Conservation (phyloP, 2,329 filamentous ascomycete species). For the Cladophialophora yegresii region DNA sequence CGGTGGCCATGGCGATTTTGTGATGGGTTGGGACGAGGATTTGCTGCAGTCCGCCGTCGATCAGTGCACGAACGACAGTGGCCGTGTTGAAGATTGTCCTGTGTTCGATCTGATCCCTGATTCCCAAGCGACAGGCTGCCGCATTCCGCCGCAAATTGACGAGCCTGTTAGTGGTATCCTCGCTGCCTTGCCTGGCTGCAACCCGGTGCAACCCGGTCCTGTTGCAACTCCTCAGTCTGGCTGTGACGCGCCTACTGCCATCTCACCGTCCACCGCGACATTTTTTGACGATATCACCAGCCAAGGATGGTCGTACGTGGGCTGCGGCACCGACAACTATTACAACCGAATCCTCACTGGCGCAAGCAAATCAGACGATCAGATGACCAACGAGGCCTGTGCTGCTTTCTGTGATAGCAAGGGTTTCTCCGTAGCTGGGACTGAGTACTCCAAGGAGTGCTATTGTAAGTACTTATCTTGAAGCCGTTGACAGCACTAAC, state of each 20-base stretch:
- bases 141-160: slow-evolving; percentile 49
- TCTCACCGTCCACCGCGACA: slow-evolving; percentile 41
- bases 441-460: slow-evolving; percentile 38
- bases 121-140: slow-evolving; percentile 56
- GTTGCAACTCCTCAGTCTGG: slow-evolving; percentile 41
- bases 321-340: slow-evolving; percentile 58
- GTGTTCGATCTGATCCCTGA: slow-evolving; percentile 60
- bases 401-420: slow-evolving; percentile 39
- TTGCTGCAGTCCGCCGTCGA: slow-evolving; percentile 68
- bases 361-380: slow-evolving; percentile 31
- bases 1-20: slow-evolving; percentile 64
- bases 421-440: slow-evolving; percentile 41
- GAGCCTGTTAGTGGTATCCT: slow-evolving; percentile 36
- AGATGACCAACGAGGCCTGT: slow-evolving; percentile 39
- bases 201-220: slow-evolving; percentile 37
- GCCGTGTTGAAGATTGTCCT: slow-evolving; percentile 63
- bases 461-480: slow-evolving; percentile 29
- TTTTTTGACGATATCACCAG: slow-evolving; percentile 51
- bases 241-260: slow-evolving; percentile 45
- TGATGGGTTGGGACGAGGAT: slow-evolving; percentile 69
- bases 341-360: slow-evolving; percentile 43
- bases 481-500: slow-evolving; percentile 6
- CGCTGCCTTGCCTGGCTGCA: slow-evolving; percentile 37
- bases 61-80: slow-evolving; percentile 62
- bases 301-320: slow-evolving; percentile 60